These are phyloP conservation scores for Kodamaea leandrae DNA, from an alignment of 805 yeast genomes.

Conservation along the genomic window DNA sequence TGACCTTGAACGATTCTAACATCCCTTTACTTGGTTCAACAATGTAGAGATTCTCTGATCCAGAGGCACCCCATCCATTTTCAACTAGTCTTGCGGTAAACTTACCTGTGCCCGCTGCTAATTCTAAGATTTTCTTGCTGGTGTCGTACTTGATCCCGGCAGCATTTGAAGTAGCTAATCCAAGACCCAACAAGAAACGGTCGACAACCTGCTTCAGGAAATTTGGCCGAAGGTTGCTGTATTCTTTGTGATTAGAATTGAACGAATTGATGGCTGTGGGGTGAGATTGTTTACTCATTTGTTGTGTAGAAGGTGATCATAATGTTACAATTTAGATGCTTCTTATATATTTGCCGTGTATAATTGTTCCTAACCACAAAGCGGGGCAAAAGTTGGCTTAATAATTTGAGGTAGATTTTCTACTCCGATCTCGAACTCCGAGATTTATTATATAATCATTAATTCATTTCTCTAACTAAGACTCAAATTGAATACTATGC, in stretches of 20 bases:
- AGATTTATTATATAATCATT: too few species aligned
- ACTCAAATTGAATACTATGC: background rate
- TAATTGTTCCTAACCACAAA: too few species aligned
- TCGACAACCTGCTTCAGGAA: constrained; percentile 43
- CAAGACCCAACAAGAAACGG: constrained; percentile 39
- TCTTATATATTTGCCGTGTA: too few species aligned
- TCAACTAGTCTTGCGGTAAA: constrained; percentile 47
- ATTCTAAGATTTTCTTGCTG: constrained; percentile 39
- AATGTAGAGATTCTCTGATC: constrained; percentile 32
- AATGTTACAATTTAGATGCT: too few species aligned
- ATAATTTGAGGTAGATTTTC: too few species aligned
- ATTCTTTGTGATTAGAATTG: constrained; percentile 49
- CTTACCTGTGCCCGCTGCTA: constrained; percentile 66
- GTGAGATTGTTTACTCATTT: constrained; percentile 19
- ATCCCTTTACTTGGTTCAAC: constrained; percentile 61
- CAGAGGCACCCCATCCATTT: constrained; percentile 31
- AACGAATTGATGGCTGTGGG: constrained; percentile 47
- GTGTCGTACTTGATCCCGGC: constrained; percentile 12
- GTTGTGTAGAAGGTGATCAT: too few species aligned
- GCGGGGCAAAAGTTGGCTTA: too few species aligned
- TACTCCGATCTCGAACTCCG: too few species aligned
- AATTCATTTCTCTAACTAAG: background rate
- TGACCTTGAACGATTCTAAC: constrained; percentile 44
- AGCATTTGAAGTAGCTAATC: constrained; percentile 19
- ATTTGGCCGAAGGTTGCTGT: constrained; percentile 53